Base-by-base conservation (phyloP, 306 rosid species). In the Cicer yamashitae region DNA sequence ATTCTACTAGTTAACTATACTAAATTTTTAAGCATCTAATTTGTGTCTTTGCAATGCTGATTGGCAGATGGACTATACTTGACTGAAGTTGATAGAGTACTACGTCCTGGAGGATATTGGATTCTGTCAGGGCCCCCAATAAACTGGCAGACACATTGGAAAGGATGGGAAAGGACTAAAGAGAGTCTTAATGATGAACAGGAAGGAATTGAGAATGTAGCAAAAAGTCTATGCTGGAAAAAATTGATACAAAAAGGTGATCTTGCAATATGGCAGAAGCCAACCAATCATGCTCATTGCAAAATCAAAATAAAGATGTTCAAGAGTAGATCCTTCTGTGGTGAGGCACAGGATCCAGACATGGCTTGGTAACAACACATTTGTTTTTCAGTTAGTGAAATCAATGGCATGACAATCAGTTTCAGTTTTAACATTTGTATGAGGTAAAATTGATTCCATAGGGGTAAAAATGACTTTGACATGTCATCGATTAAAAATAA, bases 61-160 rank as follows among this genome's bases (percentile, higher is more conserved):
- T 40, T 17, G 68, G 85, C 91, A 94, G 99, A 86, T 63, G 99
- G 97, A 22, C 67, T 75, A 22, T 96, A 88, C 83, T 84, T 96
- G 77, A 88, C 89, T 1, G 99, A 96, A 71, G 88, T 96, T 25
- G 98, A 96, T 78, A 40, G 99, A 65, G 85, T 96, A 12, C 52
- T 96, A 1, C 91, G 99, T n/a, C 99, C 99, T 0, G 99, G 99
- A 0, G 99, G 99, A 64, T 96, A 92, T 11, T 96, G 99, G 99
- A 81, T 96, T 75, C 88, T 96, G 14, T 96, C 99, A 0, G 99
- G 99, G 40, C 99, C 99, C 9, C 99, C 99, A n/a, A 88, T 96
- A 68, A 96, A 96, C 73, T 96, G 93, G 93, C 71, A 85, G 83
- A 86, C 2, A 4, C 93, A 96, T 60, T 90, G 91, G 93, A 88